Evolutionary conservation across 768 basidiomycete genomes (phyloP).

Genomic region (Leucocoprinus birnbaumii): DNA sequence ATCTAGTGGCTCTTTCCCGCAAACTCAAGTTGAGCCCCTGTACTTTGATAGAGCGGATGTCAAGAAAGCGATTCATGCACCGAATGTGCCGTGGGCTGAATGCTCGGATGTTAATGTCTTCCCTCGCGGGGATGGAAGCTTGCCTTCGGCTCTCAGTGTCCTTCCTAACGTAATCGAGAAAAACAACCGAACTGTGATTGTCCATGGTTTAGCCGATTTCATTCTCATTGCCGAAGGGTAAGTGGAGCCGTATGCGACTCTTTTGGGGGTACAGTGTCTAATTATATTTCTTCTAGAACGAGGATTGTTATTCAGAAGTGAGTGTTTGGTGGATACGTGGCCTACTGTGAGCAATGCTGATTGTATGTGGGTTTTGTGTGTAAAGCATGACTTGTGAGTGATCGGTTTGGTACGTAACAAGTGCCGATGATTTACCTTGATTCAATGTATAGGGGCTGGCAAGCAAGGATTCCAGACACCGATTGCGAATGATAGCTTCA

Average conservation of each 20-base stretch:
- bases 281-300: slow-evolving; percentile 30
- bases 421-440: slow-evolving; percentile 20
- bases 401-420: slow-evolving; percentile 5
- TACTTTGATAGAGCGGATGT: slow-evolving; percentile 74
- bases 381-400: slow-evolving; percentile 38
- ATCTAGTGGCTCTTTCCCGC: slow-evolving; percentile 50
- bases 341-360: background rate
- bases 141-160: slow-evolving; percentile 61
- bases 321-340: slow-evolving; percentile 15
- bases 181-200: slow-evolving; percentile 62
- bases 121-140: slow-evolving; percentile 55
- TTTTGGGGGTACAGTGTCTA: background rate
- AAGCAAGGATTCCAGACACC: slow-evolving; percentile 73
- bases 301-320: slow-evolving; percentile 67
- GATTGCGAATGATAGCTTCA: slow-evolving; percentile 61
- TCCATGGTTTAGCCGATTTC: slow-evolving; percentile 73
- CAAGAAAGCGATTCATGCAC: slow-evolving; percentile 70
- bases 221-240: slow-evolving; percentile 74
- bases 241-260: slow-evolving; percentile 19
- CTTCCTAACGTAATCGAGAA: slow-evolving; percentile 77
- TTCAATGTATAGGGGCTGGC: slow-evolving; percentile 34
- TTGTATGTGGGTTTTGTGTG: background rate
- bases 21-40: slow-evolving; percentile 53
- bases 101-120: slow-evolving; percentile 64
- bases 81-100: slow-evolving; percentile 59